Conservation (phyloP, 495 filamentous ascomycete genomes). For the Beverwykella pulmonaria region DNA sequence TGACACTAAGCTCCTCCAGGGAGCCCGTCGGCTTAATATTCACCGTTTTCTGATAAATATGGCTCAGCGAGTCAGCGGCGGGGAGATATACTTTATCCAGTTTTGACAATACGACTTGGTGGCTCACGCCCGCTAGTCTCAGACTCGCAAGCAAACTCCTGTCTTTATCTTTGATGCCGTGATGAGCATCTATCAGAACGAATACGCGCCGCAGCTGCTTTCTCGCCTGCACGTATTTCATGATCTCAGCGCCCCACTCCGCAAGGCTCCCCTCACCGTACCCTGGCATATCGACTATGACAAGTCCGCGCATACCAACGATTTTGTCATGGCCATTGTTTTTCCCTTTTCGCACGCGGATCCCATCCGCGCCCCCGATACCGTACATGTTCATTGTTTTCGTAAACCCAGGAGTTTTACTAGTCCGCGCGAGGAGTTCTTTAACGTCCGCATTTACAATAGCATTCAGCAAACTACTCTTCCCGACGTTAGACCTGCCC, state of each 20-base stretch:
- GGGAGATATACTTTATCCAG: conserved; percentile 59
- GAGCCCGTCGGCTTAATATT: conserved; percentile 73
- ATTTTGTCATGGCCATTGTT: conserved; percentile 49
- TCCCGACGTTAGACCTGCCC: conserved; percentile 90
- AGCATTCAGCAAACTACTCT: conserved; percentile 84
- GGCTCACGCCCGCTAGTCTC: conserved; percentile 62
- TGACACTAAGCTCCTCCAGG: conserved; percentile 74
- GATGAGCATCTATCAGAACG: conserved; percentile 76
- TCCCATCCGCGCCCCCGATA: conserved; percentile 58
- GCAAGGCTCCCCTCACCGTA: conserved; percentile 77
- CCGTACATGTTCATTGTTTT: conserved; percentile 82
- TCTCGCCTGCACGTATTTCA: conserved; percentile 75
- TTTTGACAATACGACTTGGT: conserved; percentile 83
- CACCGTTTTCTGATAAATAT: conserved; percentile 76
- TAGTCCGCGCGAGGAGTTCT: conserved; percentile 61
- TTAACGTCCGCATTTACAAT: conserved; percentile 59
- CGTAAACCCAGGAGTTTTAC: conserved; percentile 74
- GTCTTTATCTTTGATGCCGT: conserved; percentile 80
- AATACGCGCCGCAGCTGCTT: conserved; percentile 79
- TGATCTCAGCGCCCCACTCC: conserved; percentile 84
- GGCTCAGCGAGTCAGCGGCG: conserved; percentile 71
- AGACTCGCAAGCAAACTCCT: conserved; percentile 65
- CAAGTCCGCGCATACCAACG: conserved; percentile 45
- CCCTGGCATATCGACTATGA: conserved; percentile 88
- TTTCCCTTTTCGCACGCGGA: conserved; percentile 44